Evolutionary conservation across 2,329 filamentous ascomycete genomes (phyloP).

Genomic region (Geoglossum cookeanum): DNA sequence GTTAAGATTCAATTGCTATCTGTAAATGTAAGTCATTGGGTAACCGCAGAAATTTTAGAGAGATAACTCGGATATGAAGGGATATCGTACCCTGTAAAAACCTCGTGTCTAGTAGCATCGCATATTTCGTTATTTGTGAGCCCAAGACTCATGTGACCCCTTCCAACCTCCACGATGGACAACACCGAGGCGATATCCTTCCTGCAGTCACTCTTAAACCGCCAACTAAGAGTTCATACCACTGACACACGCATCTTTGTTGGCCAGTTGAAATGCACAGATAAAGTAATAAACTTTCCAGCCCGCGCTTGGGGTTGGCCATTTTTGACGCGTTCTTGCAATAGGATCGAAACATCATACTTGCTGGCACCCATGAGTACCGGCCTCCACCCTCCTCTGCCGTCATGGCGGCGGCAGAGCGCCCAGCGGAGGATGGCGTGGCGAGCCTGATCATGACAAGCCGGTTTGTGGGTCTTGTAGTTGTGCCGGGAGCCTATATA

Average conservation of each 20-base stretch:
- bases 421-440: constrained; percentile 19
- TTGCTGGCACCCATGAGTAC: constrained; percentile 77
- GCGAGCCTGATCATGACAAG: constrained; percentile 57
- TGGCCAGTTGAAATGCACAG: constrained; percentile 85
- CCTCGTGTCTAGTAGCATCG: neutral
- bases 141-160: neutral
- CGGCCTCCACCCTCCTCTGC: constrained; percentile 44
- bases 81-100: neutral
- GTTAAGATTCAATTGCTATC: neutral
- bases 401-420: constrained; percentile 20
- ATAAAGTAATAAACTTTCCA: constrained; percentile 39
- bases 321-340: constrained; percentile 8
- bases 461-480: constrained; percentile 73
- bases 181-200: constrained; percentile 35
- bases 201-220: constrained; percentile 50
- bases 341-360: constrained; percentile 74
- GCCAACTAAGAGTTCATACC: constrained; percentile 59
- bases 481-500: constrained; percentile 74
- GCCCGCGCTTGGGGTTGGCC: neutral
- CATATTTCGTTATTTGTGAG: neutral
- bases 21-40: neutral
- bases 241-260: constrained; percentile 77
- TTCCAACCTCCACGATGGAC: constrained; percentile 21
- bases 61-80: neutral
- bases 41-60: neutral